Evolutionary conservation across 495 filamentous ascomycete species (phyloP), one percentile per base, ranked within the genome.

Genomic region (Poronia punctata): DNA sequence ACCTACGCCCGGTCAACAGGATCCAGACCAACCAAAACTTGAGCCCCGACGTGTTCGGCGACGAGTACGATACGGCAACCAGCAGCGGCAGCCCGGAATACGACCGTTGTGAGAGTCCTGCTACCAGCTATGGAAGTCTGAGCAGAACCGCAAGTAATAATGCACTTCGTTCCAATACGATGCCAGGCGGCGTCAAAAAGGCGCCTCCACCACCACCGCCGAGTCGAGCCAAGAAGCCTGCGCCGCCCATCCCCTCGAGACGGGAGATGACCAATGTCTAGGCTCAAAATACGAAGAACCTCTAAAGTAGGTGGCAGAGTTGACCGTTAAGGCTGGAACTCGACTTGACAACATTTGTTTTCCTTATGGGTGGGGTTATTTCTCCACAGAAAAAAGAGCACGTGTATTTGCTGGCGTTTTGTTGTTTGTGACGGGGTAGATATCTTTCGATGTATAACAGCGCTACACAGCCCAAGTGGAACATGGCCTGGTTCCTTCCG

Each of bases 191-290:
- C 14, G 36, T 53, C 17, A 84, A 84, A 66, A 88, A 86, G 60
- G 77, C 74, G 7, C 82, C 86, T 24, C 86, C 86, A 5, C 86
- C 86, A 24, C 86, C 86, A 16, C 86, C 86, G 9, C 86, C 86
- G n/a, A 82, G 79, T 43, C 68, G 84, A 48, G 64, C 77, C 9
- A 89, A 84, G 75, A 93, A 85, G 65, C 76, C 85, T 26, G 67
- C 83, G 7, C 83, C 84, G 34, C 86, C 84, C 10, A 51, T 73
- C 16, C 69, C 69, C 2, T 54, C 62, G 1, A 68, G 59, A 38
- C 51, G n/a, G n/a, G 65, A 24, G 62, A 67, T 19, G 28, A 50
- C 10, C 8, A 27, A 12, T 38, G 26, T 26, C 24, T 19, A 10
- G 3, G 17, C 17, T 30, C 11, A 31, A 18, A 10, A 18, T 12